Evolutionary conservation across 2,329 filamentous ascomycete species (phyloP), one percentile per base, ranked within the genome.

Genomic region (Claviceps citrina): DNA sequence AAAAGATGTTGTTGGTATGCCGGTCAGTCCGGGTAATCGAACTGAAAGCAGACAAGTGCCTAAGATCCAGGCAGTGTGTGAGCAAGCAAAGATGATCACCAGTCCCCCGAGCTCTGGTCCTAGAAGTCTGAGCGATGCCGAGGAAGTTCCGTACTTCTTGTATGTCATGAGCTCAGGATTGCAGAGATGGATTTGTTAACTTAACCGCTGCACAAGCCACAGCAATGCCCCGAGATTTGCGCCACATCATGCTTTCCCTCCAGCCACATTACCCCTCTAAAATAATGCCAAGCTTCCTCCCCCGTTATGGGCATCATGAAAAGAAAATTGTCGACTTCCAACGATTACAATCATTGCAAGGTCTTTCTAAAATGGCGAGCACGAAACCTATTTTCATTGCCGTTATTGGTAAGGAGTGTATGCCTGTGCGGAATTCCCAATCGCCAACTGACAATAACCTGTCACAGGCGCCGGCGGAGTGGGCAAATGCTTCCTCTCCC

Each of bases 401-500:
- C 51, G 60, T 73, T 27, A 71, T 73, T 46, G 66, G 66, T 68
- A 61, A 34, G 48, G 3, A 8, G n/a, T 13, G 13, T 8, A n/a
- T 2, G 7, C 24, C 7, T 18, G 8, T n/a, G 7, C 6, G 9
- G 7, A 13, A 15, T 2, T 10, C 26, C 12, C 10, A 15, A 24
- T 20, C 7, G 31, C 16, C 5, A 10, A 22, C 46, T 53, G 46
- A 55, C 36, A 15, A 31, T 19, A 15, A 38, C 26, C 4, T n/a
- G 31, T 30, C 16, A 42, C 54, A 93, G 87, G 91, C 55, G 83
- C 82, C 52, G 91, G 91, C 51, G 89, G 89, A 48, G 91, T 96
- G 46, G 91, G 91, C 54, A 87, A 87, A 62, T 77, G 76, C 64
- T 95, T 96, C 69, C 75, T 96, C 47, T 68, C 70, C 49, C 91